Evolutionary conservation across 345 rosid species (phyloP), one percentile per base, ranked within the genome.

Genomic region (Camelina hispida): DNA sequence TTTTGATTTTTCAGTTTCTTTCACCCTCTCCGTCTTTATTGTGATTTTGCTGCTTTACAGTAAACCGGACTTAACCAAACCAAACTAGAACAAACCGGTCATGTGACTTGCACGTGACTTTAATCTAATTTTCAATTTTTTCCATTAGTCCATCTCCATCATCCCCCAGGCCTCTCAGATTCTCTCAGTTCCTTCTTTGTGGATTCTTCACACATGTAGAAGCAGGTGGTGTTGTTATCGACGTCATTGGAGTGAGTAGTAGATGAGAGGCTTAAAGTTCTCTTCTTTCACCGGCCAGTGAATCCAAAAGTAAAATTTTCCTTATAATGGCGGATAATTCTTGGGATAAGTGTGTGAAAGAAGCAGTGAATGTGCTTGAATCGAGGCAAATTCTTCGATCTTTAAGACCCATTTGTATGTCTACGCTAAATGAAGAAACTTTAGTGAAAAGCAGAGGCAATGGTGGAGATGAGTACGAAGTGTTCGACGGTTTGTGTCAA

Each of bases 311-410:
- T n/a, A n/a, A n/a, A n/a, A n/a, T n/a, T n/a, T n/a, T n/a, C n/a
- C n/a, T 1, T 20, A 30, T 15, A 42, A 78, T 66, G 77, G 76
- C 17, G 87, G 78, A 30, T 69, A 62, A 74, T 65, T 83, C 80
- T 37, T 95, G 99, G 99, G 86, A 87, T 64, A 9, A 40, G 34
- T 85, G 92, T 89, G 93, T 95, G 1, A 89, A 82, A 46, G 86
- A 87, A 66, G 91, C 99, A 35, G 85, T 94, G 65, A 59, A 72
- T 18, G 87, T 73, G 88, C 97, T 95, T 20, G 78, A 87, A 30
- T 82, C 93, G 2, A 48, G 83, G 48, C 86, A 92, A 58, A 75
- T 90, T 53, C 85, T 94, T 79, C 89, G 97, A 23, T 92, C 96
- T 58, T 75, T 90, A 37, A 84, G 97, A 69, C 97, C 99, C 79